Conservation (phyloP, 495 filamentous ascomycete genomes). For the Neurospora discreta region DNA sequence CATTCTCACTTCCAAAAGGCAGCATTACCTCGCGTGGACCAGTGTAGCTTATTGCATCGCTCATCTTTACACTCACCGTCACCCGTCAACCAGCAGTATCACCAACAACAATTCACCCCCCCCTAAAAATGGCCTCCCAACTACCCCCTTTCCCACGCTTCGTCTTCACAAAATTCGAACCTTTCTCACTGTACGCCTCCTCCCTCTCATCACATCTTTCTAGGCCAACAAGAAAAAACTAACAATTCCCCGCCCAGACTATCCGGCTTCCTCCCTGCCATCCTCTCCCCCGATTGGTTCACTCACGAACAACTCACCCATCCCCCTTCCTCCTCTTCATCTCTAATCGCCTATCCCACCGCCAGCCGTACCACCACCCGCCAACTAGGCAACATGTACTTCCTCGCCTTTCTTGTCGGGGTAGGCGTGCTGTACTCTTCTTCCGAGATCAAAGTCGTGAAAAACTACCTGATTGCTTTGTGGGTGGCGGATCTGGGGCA, state of each 20-base stretch:
- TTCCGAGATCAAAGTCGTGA: slow-evolving; percentile 51
- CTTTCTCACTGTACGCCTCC: slow-evolving; percentile 41
- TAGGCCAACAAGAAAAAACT: not conserved
- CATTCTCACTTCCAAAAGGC: not conserved
- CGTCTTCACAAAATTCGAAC: slow-evolving; percentile 54
- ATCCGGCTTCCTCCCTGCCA: slow-evolving; percentile 43
- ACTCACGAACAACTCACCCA: slow-evolving; percentile 44
- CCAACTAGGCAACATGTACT: slow-evolving; percentile 58
- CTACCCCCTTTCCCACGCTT: slow-evolving; percentile 41
- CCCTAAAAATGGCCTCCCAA: slow-evolving; percentile 34
- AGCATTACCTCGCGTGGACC: not conserved
- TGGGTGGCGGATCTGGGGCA: slow-evolving; percentile 60
- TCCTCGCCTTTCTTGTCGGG: slow-evolving; percentile 51
- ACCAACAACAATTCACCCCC: not conserved
- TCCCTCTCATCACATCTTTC: too few relatives aligned
- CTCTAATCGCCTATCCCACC: slow-evolving; percentile 14
- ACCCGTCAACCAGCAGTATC: not conserved
- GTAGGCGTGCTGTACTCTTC: slow-evolving; percentile 50
- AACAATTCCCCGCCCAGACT: slow-evolving; percentile 25
- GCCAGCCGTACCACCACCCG: slow-evolving; percentile 22
- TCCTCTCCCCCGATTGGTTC: slow-evolving; percentile 48
- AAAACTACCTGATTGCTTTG: slow-evolving; percentile 55
- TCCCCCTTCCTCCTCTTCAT: slow-evolving; percentile 9
- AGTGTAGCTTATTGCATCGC: not conserved
- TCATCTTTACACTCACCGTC: not conserved